A percentile compares a stretch with the other conserved stretches of the same genome.
Evolutionary conservation across 2,329 filamentous ascomycete species (phyloP).

Genomic region (Aspergillus spinulosporus): DNA sequence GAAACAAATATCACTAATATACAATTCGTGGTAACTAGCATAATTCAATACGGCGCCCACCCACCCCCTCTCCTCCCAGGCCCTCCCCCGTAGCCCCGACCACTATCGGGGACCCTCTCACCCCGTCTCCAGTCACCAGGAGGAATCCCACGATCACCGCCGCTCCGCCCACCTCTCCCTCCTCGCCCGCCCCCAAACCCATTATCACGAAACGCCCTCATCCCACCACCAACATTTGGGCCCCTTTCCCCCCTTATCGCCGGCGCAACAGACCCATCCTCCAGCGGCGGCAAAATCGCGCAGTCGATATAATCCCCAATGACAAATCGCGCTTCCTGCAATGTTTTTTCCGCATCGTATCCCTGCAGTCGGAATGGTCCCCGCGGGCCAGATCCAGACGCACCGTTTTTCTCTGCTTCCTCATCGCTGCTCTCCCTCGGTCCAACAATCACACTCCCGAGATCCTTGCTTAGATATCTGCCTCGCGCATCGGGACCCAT

Average conservation of each 20-base stretch:
- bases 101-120: slow-evolving; percentile 47
- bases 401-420: slow-evolving; percentile 35
- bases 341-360: slow-evolving; percentile 68
- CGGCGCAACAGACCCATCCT: slow-evolving; percentile 72
- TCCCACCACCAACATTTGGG: slow-evolving; percentile 40
- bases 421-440: slow-evolving; percentile 29
- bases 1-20: slow-evolving; percentile 10
- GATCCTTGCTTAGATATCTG: slow-evolving; percentile 73
- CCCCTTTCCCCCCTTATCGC: slow-evolving; percentile 51
- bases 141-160: slow-evolving; percentile 46
- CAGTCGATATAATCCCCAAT: slow-evolving; percentile 87
- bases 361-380: slow-evolving; percentile 47
- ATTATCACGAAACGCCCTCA: slow-evolving; percentile 48
- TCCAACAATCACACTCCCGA: slow-evolving; percentile 79
- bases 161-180: slow-evolving; percentile 45
- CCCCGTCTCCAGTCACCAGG: slow-evolving; percentile 52
- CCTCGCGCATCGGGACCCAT: slow-evolving; percentile 48
- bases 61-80: slow-evolving; percentile 37
- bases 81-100: slow-evolving; percentile 36
- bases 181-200: slow-evolving; percentile 44
- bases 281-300: slow-evolving; percentile 72
- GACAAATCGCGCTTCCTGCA: slow-evolving; percentile 76
- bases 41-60: slow-evolving; percentile 41
- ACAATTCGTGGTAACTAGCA: neutral
- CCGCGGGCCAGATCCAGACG: slow-evolving; percentile 27